Base-by-base conservation (phyloP, 2,329 filamentous ascomycete species). In the Colletotrichum sansevieriae region DNA sequence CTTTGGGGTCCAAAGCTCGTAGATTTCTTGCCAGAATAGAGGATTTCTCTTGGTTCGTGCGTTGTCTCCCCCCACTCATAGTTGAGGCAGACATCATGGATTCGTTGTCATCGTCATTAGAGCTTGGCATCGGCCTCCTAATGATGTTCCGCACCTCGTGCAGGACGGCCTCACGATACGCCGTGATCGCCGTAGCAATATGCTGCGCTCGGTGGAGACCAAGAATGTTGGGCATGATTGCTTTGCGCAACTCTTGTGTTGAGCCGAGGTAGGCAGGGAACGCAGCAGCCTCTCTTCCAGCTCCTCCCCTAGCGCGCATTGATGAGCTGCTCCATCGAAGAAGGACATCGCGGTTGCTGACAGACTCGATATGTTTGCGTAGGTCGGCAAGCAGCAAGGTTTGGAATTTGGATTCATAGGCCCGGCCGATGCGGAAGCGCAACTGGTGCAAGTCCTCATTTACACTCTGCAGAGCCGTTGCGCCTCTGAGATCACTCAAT, bases 31-130 rank as follows among this genome's bases (percentile, higher is more conserved):
- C 95, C 35, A 98, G 83, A 51, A 94, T 92, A 0, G 92, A 90
- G 0, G 95, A 97, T 76, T 96, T 98, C 72, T 98, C 95, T 75
- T 97, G 93, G 73, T 94, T 92, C 18, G 89, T 92, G 47, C 91
- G 82, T 71, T 90, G 88, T 67, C 88, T 88, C 33, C 90, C 91
- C 47, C 89, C 88, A 70, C 88, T 87, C 62, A 89, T 83, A 1
- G 95, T 98, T 3, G 95, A 97, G 0, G 90, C 87, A 1, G 95
- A 95, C 80, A 95, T 90, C 82, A 95, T 91, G 0, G 94, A 97
- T 77, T 96, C 93, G 70, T 91, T 93, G 76, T 99, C 96, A 73
- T 98, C 95, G 69, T 99, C 96, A 73, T 90, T 96, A 11, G 95
- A 97, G 75, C 94, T 97, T 0, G 96, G 96, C 44, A 99, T 84